Evolutionary conservation across 2,329 filamentous ascomycete species (phyloP).

Genomic region (Penicillium rolfsii): DNA sequence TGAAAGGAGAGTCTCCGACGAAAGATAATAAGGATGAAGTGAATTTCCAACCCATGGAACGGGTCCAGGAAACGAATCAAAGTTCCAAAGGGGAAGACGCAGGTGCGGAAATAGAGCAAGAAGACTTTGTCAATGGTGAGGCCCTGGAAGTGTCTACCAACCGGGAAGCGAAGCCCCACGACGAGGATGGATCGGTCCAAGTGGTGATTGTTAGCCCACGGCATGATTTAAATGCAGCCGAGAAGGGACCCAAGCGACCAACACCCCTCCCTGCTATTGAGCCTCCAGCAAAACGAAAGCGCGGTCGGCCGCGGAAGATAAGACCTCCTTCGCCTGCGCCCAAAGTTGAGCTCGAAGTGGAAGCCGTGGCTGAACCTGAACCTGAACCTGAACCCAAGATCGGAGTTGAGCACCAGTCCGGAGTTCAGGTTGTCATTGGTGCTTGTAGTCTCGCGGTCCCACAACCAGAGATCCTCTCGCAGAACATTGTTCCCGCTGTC

Average conservation of each 20-base stretch:
- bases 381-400: background rate
- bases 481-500: background rate
- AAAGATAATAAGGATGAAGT: background rate
- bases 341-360: background rate
- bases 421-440: constrained; percentile 1
- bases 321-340: background rate
- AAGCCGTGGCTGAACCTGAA: background rate
- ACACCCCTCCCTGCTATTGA: constrained; percentile 17
- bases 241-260: constrained; percentile 17
- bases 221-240: background rate
- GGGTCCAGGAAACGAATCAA: background rate
- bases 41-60: background rate
- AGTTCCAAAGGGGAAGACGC: constrained; percentile 1
- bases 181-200: constrained; percentile 2
- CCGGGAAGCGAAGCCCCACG: background rate
- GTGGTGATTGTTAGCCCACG: constrained; percentile 23
- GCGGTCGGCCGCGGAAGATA: constrained; percentile 16
- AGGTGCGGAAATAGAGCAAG: background rate
- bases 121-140: background rate
- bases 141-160: background rate
- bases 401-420: background rate
- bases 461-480: background rate
- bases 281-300: constrained; percentile 24
- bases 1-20: background rate
- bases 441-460: background rate